Evolutionary conservation across 331 rosid genomes (phyloP), one percentile per base, ranked within the genome.

Genomic region (Malus hybrid): DNA sequence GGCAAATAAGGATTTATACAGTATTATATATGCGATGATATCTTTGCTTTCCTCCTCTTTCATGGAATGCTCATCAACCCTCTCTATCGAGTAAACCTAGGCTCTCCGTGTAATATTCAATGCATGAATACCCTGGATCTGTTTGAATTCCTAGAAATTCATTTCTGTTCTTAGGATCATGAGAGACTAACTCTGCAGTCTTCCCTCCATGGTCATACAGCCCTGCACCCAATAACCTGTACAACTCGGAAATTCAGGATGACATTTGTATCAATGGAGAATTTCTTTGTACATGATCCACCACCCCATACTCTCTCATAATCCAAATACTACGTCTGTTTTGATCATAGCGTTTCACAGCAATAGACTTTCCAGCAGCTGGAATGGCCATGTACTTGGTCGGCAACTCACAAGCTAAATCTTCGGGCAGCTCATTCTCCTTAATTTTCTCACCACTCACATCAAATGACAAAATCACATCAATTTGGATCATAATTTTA

Each of bases 251-350:
- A 74, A n/a, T 63, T 64, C 1, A 34, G 71, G 16, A 20, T 48
- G 22, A 44, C 48, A 42, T 39, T 26, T 14, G 50, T 5, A 28
- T 46, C 71, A 18, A 74, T 6, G 6, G 48, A 19, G 62, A 63
- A 30, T 7, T 30, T 44, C 63, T 74, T 48, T 63, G 15, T 64
- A 52, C 78, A 74, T 46, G 78, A 74, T 63, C 50, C 6, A 50
- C 70, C 5, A 44, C 78, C 28, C 63, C 63, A 74, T 74, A 74
- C 50, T 74, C 71, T 28, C 15, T 44, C 71, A 74, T 74, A 42
- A 28, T 62, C 78, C 78, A 74, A 3, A 63, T 8, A 63, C 30
- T 48, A 18, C 0, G 46, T 6, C 9, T 13, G 12, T 48, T 24
- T 26, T 4, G 19, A n/a, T 28, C 63, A 48, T 30, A 74, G 63